Evolutionary conservation across 805 yeast species (phyloP), one percentile per base, ranked within the genome.

Genomic region (Isabelozyma pseudorhagii): DNA sequence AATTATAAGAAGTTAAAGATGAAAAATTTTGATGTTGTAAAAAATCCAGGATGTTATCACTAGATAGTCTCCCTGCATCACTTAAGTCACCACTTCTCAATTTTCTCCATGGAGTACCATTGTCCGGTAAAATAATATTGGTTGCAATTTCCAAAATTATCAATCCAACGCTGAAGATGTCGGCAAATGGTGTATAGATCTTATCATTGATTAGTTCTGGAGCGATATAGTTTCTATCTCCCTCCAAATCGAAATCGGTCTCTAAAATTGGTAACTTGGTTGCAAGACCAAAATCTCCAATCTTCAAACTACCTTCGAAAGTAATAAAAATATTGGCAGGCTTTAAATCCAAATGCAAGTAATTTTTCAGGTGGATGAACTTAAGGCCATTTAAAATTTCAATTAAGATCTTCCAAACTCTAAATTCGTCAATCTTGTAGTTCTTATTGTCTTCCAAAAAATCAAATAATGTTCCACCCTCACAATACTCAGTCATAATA

Each of bases 221-320:
- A 0, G 99, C 98, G 68, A 94, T 94, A 68, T 94, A 94, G 64
- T 93, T 97, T 47, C 98, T 77, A 68, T 94, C 99, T 27, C 99
- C 99, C 69, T 94, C 99, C 56, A 96, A 81, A 68, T 94, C 99
- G 59, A 89, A 85, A 54, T 72, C 82, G 41, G 76, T 78, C 44
- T 81, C 81, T 31, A 72, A 54, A 15, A 84, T 83, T 0, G 98
- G 98, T 47, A 83, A 72, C 55, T 81, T 82, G 3, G 96, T 81
- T 5, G 97, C 96, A 77, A 94, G 82, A 8, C 99, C 99, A 73
- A 94, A 94, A 69, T 94, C 99, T 15, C 97, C 99, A 61, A 94
- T 87, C 71, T 93, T 94, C 59, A 94, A 78, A 29, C 84, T 81
- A 28, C 99, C 99, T 64, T 94, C 98, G 69, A 94, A 94, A 0